Conservation (phyloP, 2,329 filamentous ascomycete genomes). For the Aspergillus ochraceoroseus region DNA sequence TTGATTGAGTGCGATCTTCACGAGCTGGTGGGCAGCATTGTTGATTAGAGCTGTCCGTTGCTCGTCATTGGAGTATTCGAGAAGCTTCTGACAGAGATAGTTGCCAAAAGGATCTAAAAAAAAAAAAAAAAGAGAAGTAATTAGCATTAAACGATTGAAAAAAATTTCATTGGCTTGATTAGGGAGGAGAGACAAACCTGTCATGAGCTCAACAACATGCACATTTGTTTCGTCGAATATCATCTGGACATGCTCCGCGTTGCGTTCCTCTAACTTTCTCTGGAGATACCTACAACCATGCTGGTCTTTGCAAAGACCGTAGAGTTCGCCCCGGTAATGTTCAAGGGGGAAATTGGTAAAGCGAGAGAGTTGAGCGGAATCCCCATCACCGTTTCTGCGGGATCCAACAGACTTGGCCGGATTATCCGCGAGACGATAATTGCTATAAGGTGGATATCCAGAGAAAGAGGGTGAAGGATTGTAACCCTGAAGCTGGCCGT, state of each 20-base stretch:
- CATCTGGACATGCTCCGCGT: conserved; percentile 75
- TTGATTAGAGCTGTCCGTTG: conserved; percentile 90
- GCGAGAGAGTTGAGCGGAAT: conserved; percentile 61
- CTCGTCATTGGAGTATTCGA: conserved; percentile 91
- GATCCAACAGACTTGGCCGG: conserved; percentile 72
- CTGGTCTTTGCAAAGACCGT: conserved; percentile 92
- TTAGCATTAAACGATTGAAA: conserved; percentile 22
- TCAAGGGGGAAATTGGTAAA: conserved; percentile 81
- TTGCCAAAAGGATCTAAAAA: conserved; percentile 87
- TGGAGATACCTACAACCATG: conserved; percentile 95
- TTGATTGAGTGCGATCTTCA: conserved; percentile 91
- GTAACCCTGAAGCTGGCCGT: conserved; percentile 43
- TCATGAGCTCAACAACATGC: conserved; percentile 97
- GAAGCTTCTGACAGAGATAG: conserved; percentile 96
- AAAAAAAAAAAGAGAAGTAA: no score
- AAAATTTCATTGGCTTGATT: background rate
- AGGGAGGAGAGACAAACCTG: conserved; percentile 45
- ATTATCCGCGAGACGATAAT: conserved; percentile 63
- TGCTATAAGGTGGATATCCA: conserved; percentile 47
- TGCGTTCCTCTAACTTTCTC: conserved; percentile 91
- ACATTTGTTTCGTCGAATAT: conserved; percentile 92
- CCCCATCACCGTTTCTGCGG: conserved; percentile 44
- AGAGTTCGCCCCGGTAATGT: conserved; percentile 75
- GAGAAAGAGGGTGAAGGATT: conserved; percentile 54
- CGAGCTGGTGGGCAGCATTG: conserved; percentile 81